phyloP scores from a whole-genome alignment of 2,329 filamentous ascomycete genomes.

The Cephalotrichum gorgonifer region DNA sequence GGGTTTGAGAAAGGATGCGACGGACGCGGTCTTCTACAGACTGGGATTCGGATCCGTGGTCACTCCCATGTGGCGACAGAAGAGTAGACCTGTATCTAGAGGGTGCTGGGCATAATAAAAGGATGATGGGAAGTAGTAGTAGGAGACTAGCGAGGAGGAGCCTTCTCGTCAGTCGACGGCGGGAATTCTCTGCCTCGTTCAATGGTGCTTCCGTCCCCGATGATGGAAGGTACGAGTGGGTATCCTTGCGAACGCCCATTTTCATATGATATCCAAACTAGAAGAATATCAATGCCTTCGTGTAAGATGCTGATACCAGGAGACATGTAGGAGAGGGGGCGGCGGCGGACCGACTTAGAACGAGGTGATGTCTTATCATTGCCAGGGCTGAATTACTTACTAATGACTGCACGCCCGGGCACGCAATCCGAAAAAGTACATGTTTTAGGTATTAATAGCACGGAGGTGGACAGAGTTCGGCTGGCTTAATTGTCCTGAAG shows the following conservation, averaged over 20 bases:
- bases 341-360: too few relatives aligned
- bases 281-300: too few relatives aligned
- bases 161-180: conserved; percentile 8
- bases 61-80: conserved; percentile 12
- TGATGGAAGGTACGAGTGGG: background rate
- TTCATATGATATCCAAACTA: background rate
- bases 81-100: conserved; percentile 13
- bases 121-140: conserved; percentile 15
- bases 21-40: conserved; percentile 34
- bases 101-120: conserved; percentile 15
- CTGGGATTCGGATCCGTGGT: conserved; percentile 13
- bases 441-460: too few relatives aligned
- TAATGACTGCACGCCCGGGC: too few relatives aligned
- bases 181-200: background rate
- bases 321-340: too few relatives aligned
- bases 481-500: too few relatives aligned
- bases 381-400: too few relatives aligned
- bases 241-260: background rate
- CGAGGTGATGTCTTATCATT: too few relatives aligned
- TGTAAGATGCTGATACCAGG: too few relatives aligned
- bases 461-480: too few relatives aligned
- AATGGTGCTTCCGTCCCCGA: background rate
- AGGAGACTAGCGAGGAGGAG: conserved; percentile 14
- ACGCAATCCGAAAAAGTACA: too few relatives aligned
- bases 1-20: conserved; percentile 32